Conservation (phyloP, 2,329 filamentous ascomycete species). For the Talaromyces amestolkiae region DNA sequence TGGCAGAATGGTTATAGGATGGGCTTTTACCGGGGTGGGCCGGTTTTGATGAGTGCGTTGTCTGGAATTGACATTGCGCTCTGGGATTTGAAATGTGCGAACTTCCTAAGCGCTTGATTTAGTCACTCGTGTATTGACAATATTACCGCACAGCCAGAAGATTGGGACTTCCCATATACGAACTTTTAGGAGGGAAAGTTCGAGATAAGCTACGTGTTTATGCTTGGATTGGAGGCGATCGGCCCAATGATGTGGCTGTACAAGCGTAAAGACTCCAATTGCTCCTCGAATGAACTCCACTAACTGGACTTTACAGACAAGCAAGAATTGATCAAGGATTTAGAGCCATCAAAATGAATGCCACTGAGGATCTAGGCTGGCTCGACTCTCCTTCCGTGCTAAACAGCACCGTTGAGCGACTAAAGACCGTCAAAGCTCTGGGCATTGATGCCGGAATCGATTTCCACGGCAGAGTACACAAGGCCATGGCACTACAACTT, state of each 20-base stretch:
- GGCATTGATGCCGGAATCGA: conserved; percentile 73
- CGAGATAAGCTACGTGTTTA: conserved; percentile 69
- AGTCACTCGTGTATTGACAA: not conserved
- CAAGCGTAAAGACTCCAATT: conserved; percentile 33
- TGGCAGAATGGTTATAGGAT: conserved; percentile 72
- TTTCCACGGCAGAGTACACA: conserved; percentile 74
- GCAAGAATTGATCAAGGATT: conserved; percentile 41
- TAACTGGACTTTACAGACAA: conserved; percentile 41
- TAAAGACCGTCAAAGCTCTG: conserved; percentile 66
- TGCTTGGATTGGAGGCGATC: conserved; percentile 74
- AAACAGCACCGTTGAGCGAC: conserved; percentile 62
- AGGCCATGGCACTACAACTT: conserved; percentile 78
- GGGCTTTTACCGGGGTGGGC: conserved; percentile 73
- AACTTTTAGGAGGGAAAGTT: conserved; percentile 71
- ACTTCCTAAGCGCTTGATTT: conserved; percentile 37
- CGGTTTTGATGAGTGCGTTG: conserved; percentile 76
- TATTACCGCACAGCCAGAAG: not conserved
- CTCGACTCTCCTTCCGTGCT: conserved; percentile 68
- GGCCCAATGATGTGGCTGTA: conserved; percentile 63
- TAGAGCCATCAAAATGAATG: conserved; percentile 70
- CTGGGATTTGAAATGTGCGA: conserved; percentile 70
- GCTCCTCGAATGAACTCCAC: not conserved
- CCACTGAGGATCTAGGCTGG: conserved; percentile 72
- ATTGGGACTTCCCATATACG: conserved; percentile 64
- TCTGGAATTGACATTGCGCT: conserved; percentile 76